Percentiles rank a stretch among this genome's conserved stretches.
These are phyloP conservation scores for Nicotiana attenuata DNA, from an alignment of 257 asterid species.

Conservation along the genomic window DNA sequence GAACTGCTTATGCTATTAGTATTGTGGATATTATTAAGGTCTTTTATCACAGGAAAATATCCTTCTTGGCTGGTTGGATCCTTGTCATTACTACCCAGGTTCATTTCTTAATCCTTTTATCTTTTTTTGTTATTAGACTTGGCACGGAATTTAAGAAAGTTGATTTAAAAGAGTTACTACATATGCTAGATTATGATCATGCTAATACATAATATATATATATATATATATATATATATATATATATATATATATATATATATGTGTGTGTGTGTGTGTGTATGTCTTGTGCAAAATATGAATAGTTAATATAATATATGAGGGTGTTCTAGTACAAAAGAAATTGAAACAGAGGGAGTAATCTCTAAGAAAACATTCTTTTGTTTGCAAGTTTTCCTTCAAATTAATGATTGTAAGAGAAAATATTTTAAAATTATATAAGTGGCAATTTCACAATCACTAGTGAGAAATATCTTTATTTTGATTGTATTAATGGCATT, in stretches of 20 bases:
- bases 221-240: too few species aligned
- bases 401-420: background rate
- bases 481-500: background rate
- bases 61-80: slow-evolving; percentile 44
- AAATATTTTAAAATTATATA: too few species aligned
- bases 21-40: slow-evolving; percentile 58
- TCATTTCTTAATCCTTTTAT: background rate
- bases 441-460: background rate
- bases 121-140: background rate
- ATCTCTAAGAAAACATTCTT: background rate
- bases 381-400: background rate
- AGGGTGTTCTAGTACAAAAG: too few species aligned
- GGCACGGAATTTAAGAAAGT: background rate
- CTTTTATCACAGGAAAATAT: slow-evolving; percentile 42
- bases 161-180: background rate
- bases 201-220: too few species aligned
- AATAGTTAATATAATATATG: too few species aligned
- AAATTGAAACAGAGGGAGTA: background rate
- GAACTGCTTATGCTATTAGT: slow-evolving; percentile 51
- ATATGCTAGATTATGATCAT: background rate
- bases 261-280: too few species aligned
- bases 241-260: too few species aligned
- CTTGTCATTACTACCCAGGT: slow-evolving; percentile 70
- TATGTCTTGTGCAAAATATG: too few species aligned
- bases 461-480: background rate